phyloP scores from a whole-genome alignment of 192 early-diverging fungal genomes.

The Umbelopsis vinacea region DNA sequence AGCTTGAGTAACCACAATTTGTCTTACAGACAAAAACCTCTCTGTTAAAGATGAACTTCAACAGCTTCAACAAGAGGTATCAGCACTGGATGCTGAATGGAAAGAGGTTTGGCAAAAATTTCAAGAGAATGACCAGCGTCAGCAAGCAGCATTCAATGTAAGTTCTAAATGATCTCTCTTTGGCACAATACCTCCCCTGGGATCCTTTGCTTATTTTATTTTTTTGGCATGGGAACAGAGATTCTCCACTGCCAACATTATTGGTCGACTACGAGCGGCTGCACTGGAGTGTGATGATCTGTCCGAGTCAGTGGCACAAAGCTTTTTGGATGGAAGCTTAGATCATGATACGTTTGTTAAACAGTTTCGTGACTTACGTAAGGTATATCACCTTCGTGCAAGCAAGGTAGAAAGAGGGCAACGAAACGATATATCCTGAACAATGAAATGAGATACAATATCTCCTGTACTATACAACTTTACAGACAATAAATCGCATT shows the following conservation, averaged over 20 bases:
- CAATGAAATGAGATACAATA: background rate
- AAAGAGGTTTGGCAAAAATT: slow-evolving; percentile 36
- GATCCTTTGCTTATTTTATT: background rate
- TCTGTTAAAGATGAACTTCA: slow-evolving; percentile 43
- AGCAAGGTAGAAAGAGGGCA: slow-evolving; percentile 53
- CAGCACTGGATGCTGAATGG: slow-evolving; percentile 40
- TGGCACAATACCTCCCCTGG: no score
- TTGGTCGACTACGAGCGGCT: slow-evolving; percentile 48
- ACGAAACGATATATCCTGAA: slow-evolving; percentile 36
- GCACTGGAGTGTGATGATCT: slow-evolving; percentile 56
- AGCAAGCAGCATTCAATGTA: slow-evolving; percentile 55
- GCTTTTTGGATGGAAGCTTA: slow-evolving; percentile 56
- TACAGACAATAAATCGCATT: no score
- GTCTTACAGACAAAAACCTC: slow-evolving; percentile 45
- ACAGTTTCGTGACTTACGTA: slow-evolving; percentile 55
- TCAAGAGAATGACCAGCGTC: slow-evolving; percentile 47
- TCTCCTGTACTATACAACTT: slow-evolving; percentile 19
- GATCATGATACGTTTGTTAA: slow-evolving; percentile 53
- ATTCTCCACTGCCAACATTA: slow-evolving; percentile 49
- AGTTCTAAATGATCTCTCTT: background rate
- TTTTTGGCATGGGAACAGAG: slow-evolving; percentile 29
- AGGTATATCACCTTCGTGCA: slow-evolving; percentile 58
- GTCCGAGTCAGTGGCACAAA: slow-evolving; percentile 56
- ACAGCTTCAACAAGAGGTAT: slow-evolving; percentile 43
- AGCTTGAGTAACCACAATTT: background rate